These are phyloP conservation scores for Metarhizium rileyi DNA, from an alignment of 2,329 filamentous ascomycete genomes.

Conservation along the genomic window DNA sequence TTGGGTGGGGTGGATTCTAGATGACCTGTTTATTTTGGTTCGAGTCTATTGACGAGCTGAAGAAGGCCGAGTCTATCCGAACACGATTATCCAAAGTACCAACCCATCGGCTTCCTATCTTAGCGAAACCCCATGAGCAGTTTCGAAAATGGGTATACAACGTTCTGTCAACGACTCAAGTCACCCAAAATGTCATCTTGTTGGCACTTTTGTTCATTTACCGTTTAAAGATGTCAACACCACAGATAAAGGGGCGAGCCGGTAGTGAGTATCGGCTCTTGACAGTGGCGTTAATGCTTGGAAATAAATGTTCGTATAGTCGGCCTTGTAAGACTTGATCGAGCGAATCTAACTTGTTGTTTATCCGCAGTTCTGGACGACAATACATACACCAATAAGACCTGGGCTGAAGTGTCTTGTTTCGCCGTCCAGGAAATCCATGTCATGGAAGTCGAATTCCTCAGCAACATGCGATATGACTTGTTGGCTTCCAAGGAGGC, in stretches of 20 bases:
- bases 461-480: conserved; percentile 97
- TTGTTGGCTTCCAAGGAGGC: conserved; percentile 76
- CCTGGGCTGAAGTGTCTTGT: conserved; percentile 94
- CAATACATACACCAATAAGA: conserved; percentile 99
- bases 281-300: conserved; percentile 93
- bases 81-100: conserved; percentile 27
- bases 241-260: conserved; percentile 77
- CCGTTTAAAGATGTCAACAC: conserved; percentile 81
- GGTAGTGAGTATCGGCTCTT: conserved; percentile 90
- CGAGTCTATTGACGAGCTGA: conserved; percentile 71
- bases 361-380: conserved; percentile 67
- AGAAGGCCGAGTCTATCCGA: conserved; percentile 57
- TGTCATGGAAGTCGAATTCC: conserved; percentile 99
- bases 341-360: conserved; percentile 12
- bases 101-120: conserved; percentile 49
- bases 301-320: conserved; percentile 75
- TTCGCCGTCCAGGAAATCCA: conserved; percentile 94
- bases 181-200: conserved; percentile 90
- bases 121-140: conserved; percentile 66
- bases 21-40: conserved; percentile 98
- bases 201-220: conserved; percentile 89
- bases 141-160: conserved; percentile 93
- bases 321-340: neutral
- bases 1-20: conserved; percentile 32
- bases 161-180: conserved; percentile 87